A percentile compares a stretch with the other conserved stretches of the same genome.
These are phyloP conservation scores for Colletotrichum echinochloae DNA, from an alignment of 2,329 filamentous ascomycete genomes.

Conservation along the genomic window DNA sequence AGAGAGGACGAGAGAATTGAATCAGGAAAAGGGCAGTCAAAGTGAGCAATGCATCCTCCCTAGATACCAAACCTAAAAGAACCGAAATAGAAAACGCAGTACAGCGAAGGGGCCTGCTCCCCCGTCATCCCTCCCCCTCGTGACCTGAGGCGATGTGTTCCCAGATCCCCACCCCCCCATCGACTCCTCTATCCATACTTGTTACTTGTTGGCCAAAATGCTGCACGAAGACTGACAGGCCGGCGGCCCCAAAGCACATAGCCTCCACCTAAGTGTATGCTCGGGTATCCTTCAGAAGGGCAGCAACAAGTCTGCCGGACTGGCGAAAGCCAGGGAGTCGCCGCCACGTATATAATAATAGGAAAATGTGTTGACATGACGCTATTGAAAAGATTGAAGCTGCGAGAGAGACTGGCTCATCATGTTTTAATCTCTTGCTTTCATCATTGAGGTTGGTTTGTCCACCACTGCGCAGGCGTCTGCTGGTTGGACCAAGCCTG, in stretches of 20 bases:
- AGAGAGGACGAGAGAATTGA: slow-evolving; percentile 10
- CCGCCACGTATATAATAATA: slow-evolving; percentile 39
- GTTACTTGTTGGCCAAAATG: slow-evolving; percentile 48
- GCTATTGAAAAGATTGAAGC: slow-evolving; percentile 19
- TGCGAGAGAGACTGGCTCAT: neutral
- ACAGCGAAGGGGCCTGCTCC: slow-evolving; percentile 23
- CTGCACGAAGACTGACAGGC: slow-evolving; percentile 50
- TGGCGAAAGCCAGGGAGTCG: slow-evolving; percentile 34
- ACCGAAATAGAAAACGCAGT: slow-evolving; percentile 29
- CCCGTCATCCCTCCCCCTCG: slow-evolving; percentile 6
- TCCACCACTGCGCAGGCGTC: slow-evolving; percentile 69
- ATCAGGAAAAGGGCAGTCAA: slow-evolving; percentile 14
- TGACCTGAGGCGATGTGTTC: slow-evolving; percentile 29
- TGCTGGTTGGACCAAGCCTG: slow-evolving; percentile 71
- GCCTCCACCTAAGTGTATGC: slow-evolving; percentile 51
- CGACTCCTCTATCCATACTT: slow-evolving; percentile 56
- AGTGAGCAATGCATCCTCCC: slow-evolving; percentile 33
- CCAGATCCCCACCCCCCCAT: slow-evolving; percentile 30
- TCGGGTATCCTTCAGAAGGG: slow-evolving; percentile 50
- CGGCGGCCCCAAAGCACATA: slow-evolving; percentile 50
- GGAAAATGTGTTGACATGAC: slow-evolving; percentile 35
- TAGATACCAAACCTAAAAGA: slow-evolving; percentile 9
- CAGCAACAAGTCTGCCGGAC: slow-evolving; percentile 35
- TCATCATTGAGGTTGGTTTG: slow-evolving; percentile 58
- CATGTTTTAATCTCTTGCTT: neutral